Evolutionary conservation across 2,329 filamentous ascomycete species (phyloP), one percentile per base, ranked within the genome.

Genomic region (Beauveria rudraprayagi): DNA sequence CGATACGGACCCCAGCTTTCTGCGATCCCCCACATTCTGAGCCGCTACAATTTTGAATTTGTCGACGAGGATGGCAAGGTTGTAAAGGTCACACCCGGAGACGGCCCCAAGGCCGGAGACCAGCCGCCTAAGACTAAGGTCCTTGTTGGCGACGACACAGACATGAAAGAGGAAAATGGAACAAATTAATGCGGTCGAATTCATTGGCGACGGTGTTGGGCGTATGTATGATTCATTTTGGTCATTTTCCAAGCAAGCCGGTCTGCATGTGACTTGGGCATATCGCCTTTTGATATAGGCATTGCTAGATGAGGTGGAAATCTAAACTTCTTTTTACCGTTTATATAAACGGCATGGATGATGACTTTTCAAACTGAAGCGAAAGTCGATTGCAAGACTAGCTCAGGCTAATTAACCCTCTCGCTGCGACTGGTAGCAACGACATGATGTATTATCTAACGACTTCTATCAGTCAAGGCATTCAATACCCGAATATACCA

Each of bases 31-130:
- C 94, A 99, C 73, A 82, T 97, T 5, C 83, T 99, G 11, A 96
- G 92, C 65, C 84, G 92, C 60, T 99, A 97, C 77, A 95, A 97
- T 76, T 97, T 97, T 71, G 92, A 99, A 71, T 97, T 96, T 68
- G 89, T 97, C 50, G 91, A 99, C 72, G 94, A 99, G 76, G 83
- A 91, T 54, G 93, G 92, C 62, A 88, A 95, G 61, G 87, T 96
- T 7, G 90, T 93, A 24, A 91, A 92, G 2, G 82, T 87, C 30
- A 97, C 92, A 3, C 92, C 92, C 0, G 91, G 92, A 6, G 80
- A 84, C 2, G 83, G 82, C 1, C 68, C 71, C 3, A 53, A 50
- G 16, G 80, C 84, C 16, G 79, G 83, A 9, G 80, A 79, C n/a
- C 83, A 84, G 63, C 77, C 83, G 14, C 86, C 85, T 3, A 81